Evolutionary conservation across 1,139 yeast genomes (phyloP).

Genomic region (Magnusiomyces tetraspermus): DNA sequence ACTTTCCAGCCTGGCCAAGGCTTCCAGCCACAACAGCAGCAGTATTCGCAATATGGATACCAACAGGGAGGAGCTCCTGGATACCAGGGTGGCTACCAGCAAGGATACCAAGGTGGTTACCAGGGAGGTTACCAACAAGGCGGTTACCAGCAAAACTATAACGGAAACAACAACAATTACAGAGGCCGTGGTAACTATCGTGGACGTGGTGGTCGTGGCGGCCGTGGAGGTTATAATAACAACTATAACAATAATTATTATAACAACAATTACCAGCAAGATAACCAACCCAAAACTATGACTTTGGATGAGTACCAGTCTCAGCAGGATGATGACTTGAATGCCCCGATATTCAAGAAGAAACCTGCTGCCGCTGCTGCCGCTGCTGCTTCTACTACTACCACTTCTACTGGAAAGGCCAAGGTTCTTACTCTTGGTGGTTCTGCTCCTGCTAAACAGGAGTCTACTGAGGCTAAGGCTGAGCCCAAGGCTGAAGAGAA

Average conservation of each 20-base stretch:
- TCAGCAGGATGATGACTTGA: conserved; percentile 41
- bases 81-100: conserved; percentile 9
- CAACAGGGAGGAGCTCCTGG: neutral
- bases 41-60: conserved; percentile 3
- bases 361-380: conserved; percentile 15
- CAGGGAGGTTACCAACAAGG: conserved; percentile 11
- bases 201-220: conserved; percentile 13
- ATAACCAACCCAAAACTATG: conserved; percentile 46
- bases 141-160: conserved; percentile 4
- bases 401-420: conserved; percentile 15
- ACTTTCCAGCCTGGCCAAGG: conserved; percentile 12
- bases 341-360: conserved; percentile 14
- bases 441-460: neutral
- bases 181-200: conserved; percentile 11
- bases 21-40: conserved; percentile 4
- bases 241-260: conserved; percentile 19
- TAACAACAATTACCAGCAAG: conserved; percentile 25
- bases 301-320: conserved; percentile 81
- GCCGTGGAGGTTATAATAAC: conserved; percentile 11
- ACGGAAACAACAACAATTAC: conserved; percentile 4
- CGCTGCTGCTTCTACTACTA: too few species aligned
- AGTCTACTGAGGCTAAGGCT: conserved; percentile 33
- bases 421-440: conserved; percentile 19
- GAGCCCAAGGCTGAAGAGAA: conserved; percentile 28
- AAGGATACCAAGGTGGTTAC: conserved; percentile 12